Evolutionary conservation across 345 rosid genomes (phyloP), one percentile per base, ranked within the genome.

Genomic region (Populus deltoides): DNA sequence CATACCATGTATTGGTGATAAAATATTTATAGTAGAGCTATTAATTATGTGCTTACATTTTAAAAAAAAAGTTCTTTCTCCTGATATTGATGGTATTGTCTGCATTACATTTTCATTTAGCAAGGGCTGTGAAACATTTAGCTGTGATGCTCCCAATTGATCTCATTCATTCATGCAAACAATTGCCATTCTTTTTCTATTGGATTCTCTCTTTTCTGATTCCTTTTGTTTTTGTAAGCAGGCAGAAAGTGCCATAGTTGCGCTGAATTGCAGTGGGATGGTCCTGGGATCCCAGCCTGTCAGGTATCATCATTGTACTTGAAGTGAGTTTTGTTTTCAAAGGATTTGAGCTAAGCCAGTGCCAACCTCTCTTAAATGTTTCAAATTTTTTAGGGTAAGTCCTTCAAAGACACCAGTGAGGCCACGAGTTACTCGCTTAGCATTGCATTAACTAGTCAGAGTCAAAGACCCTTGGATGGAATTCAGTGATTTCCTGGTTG

Each of bases 321-420:
- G 55, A n/a, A 27, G 49, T 55, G 17, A 12, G 66, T 75, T 74
- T 66, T 72, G 24, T 11, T 49, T 22, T 68, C 31, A 68, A 55
- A 53, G 25, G 22, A 29, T 61, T 45, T n/a, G 1, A n/a, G 74
- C 51, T 65, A 55, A 17, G 36, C 73, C 65, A 7, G 18, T 75
- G 68, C n/a, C 65, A 29, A 57, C 1, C 22, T 33, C 66, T 41
- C 59, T 63, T 33, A 15, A 38, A 24, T 20, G 11, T 69, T 73
- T 25, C 20, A 22, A 9, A 5, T 24, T n/a, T 61, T 65, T 62
- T 76, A 94, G 95, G 92, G 93, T 94, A 73, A 90, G 95, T 73
- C 95, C 95, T 8, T 92, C 95, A 51, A 92, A 92, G 86, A 94
- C 97, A 69, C 97, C 93, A 1, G 95, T 92, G 78, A 87, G 95